Percentiles rank a stretch among this genome's conserved stretches.
phyloP scores from a whole-genome alignment of 495 filamentous ascomycete species.

The Penicillium daleae region DNA sequence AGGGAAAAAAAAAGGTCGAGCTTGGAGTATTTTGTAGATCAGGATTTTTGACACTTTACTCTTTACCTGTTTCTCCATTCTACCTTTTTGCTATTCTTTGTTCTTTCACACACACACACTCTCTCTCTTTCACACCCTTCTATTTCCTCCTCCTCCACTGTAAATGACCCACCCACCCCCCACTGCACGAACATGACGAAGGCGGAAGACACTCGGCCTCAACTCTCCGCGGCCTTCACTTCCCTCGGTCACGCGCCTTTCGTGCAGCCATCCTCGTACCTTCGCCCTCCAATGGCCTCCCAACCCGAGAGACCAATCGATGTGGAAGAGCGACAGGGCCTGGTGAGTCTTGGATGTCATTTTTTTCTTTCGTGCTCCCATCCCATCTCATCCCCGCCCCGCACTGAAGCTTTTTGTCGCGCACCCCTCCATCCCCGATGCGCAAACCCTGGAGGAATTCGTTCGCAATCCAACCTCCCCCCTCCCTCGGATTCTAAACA shows the following conservation, averaged over 20 bases:
- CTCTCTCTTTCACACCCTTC: neutral
- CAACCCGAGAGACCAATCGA: slow-evolving; percentile 76
- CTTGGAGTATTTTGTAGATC: neutral
- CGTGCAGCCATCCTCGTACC: slow-evolving; percentile 85
- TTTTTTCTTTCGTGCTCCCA: slow-evolving; percentile 12
- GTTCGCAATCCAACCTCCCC: neutral
- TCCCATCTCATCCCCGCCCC: slow-evolving; percentile 5
- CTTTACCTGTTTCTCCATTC: neutral
- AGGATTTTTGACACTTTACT: neutral
- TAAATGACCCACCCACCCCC: slow-evolving; percentile 12
- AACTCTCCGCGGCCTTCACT: slow-evolving; percentile 27
- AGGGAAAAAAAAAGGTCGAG: neutral
- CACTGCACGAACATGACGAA: slow-evolving; percentile 28
- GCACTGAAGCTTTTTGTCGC: slow-evolving; percentile 6
- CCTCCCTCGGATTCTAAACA: slow-evolving; percentile 13
- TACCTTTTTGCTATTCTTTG: neutral
- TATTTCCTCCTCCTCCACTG: neutral
- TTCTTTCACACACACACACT: neutral
- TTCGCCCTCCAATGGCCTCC: slow-evolving; percentile 68
- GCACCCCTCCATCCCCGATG: neutral
- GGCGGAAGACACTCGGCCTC: slow-evolving; percentile 34
- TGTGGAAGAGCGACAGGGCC: slow-evolving; percentile 86
- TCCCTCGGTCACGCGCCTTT: slow-evolving; percentile 56
- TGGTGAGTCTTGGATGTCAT: slow-evolving; percentile 63
- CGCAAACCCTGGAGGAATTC: neutral